Base-by-base conservation (phyloP, 257 asterid species). In the Schizonepeta tenuifolia region DNA sequence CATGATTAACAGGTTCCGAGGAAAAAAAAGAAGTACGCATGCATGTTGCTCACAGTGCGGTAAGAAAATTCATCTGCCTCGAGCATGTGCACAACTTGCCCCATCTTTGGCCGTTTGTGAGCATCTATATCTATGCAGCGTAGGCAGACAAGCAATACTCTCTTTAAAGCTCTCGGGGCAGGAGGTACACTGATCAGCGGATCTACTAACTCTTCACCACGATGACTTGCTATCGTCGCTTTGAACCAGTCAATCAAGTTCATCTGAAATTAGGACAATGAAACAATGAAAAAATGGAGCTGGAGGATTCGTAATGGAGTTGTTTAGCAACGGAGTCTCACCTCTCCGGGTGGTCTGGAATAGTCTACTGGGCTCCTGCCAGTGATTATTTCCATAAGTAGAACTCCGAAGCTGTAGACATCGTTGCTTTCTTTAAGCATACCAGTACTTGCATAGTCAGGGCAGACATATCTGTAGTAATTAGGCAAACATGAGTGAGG, bases 281-380 rank as follows among this genome's bases (percentile, higher is more conserved):
- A 35, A 21, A 40, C 6, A 38, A 40, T 2, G 47, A 43, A 13
- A 67, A 14, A 36, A 53, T 24, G 21, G 50, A 36, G 69, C 0
- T 41, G 38, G 55, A 38, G 35, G 51, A 21, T 1, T 7, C 28
- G 17, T 14, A 2, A 28, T 59, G 24, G 7, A 33, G 66, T n/a
- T n/a, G 5, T 59, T n/a, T 9, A 7, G 15, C 3, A 26, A n/a
- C 4, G 3, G 33, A 33, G n/a, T 36, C 22, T 51, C 24, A 94
- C 99, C 98, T 94, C 97, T 67, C 92, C 95, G 7, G 97, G 92
- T 47, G 98, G 92, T 73, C 84, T 88, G 77, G 96, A 88, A 77
- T 94, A 91, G 81, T 94, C 99, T n/a, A 94, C 88, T 8, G 99
- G 99, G 76, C 89, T 84, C 82, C 98, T 86, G 72, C 98, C 99